phyloP scores from a whole-genome alignment of 345 rosid species.

The Eucalyptus shirleyi region DNA sequence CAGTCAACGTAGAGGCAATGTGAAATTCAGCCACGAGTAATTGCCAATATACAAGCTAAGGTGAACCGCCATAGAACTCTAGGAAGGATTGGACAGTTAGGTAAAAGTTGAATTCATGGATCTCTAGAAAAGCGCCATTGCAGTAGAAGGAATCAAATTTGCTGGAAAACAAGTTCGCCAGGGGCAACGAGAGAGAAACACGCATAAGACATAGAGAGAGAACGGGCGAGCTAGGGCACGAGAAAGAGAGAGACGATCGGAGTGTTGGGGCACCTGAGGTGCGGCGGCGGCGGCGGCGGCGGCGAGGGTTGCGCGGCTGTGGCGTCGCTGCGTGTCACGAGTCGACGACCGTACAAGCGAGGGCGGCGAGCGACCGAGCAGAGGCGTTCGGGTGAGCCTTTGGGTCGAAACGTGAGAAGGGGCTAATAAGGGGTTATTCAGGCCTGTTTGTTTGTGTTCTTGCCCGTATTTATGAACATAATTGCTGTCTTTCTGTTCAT shows the following conservation, averaged over 20 bases:
- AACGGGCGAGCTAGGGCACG: not conserved
- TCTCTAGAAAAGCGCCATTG: not conserved
- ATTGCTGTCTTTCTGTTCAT: too few species aligned
- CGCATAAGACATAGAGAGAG: not conserved
- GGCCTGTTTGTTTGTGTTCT: too few species aligned
- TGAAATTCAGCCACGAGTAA: not conserved
- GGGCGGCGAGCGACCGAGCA: not conserved
- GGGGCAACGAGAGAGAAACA: not conserved
- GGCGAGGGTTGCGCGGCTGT: not conserved
- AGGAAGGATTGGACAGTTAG: not conserved
- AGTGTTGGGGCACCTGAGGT: not conserved
- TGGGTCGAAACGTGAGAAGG: not conserved
- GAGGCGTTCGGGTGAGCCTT: not conserved
- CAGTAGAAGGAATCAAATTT: not conserved
- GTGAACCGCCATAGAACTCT: not conserved
- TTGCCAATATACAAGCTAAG: not conserved
- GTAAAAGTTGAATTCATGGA: not conserved
- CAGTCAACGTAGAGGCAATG: not conserved
- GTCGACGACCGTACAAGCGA: not conserved
- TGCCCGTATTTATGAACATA: too few species aligned
- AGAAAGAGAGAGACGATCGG: not conserved
- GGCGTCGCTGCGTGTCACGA: not conserved
- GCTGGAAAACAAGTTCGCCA: not conserved
- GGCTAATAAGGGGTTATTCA: not conserved
- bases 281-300: not conserved